Evolutionary conservation across 345 rosid genomes (phyloP), one percentile per base, ranked within the genome.

Genomic region (Citrus inodora): DNA sequence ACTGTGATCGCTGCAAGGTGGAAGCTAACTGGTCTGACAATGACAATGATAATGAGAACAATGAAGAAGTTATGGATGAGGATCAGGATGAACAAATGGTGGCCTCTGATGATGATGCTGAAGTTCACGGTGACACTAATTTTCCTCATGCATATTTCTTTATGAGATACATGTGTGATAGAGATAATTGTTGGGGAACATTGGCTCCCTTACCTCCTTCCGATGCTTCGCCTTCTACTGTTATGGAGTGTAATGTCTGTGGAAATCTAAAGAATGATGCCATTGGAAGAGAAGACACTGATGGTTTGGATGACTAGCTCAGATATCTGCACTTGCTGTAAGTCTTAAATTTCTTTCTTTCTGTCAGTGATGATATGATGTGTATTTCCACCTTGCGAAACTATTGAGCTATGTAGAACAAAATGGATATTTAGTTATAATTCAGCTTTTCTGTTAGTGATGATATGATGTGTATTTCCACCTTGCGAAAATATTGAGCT

Each of bases 111-210:
- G 48, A 6, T 55, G 85, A 80, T 6, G 48, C 8, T 55, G 85
- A 80, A 27, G 56, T 71, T 4, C 82, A 40, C 1, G 85, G 51
- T 13, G 85, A 81, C 10, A 17, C 77, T 0, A 87, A 86, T 81
- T 95, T 93, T 35, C 99, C 98, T 37, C 99, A 92, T 4, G 94
- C 98, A 0, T 93, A 92, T 80, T 95, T 95, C 85, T 95, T 95
- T 66, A 10, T 83, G 79, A 92, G 89, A 67, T 95, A 89, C 81
- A 85, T 93, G 95, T 95, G 99, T 71, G 80, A 77, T 67, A 76
- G 82, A 58, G 82, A 87, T 71, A 90, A 87, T 75, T 95, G 99
- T 40, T 74, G 92, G 68, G 99, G 99, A 19, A 93, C 98, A 19
- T 70, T 92, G 3, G 94, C 99, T 67, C 98, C 98, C 22, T 63